phyloP scores from a whole-genome alignment of 345 rosid genomes.

The Toxicodendron radicans region DNA sequence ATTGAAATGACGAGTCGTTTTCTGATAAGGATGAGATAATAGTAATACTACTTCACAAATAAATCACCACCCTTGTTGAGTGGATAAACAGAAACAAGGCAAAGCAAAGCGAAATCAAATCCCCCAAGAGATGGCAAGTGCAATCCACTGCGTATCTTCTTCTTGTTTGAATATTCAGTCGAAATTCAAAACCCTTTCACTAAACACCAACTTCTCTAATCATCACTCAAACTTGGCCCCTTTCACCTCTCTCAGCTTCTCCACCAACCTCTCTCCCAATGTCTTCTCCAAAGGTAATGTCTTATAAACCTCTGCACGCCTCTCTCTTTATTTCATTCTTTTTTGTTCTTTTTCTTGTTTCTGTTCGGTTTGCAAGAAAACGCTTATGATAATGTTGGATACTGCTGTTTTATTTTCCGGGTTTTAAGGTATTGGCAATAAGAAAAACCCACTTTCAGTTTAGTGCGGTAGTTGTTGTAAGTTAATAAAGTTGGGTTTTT shows the following conservation, averaged over 20 bases:
- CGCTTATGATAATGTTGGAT: slow-evolving; percentile 2
- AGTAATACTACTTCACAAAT: no score
- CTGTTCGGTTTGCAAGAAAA: neutral
- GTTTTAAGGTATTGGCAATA: neutral
- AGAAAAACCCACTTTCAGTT: neutral
- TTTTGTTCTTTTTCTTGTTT: neutral
- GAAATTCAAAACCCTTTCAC: slow-evolving; percentile 57
- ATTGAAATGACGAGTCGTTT: neutral
- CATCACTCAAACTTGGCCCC: slow-evolving; percentile 27
- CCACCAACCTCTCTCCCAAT: slow-evolving; percentile 44
- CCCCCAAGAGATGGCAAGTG: slow-evolving; percentile 44
- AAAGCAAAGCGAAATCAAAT: neutral
- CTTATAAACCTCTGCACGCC: neutral
- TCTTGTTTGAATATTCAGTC: slow-evolving; percentile 64
- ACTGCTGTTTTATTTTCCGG: neutral
- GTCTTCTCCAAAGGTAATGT: slow-evolving; percentile 52
- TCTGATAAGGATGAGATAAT: neutral
- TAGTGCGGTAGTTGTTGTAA: neutral
- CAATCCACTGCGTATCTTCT: slow-evolving; percentile 43
- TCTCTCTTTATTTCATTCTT: neutral
- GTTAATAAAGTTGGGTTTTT: neutral
- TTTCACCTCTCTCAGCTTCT: slow-evolving; percentile 56
- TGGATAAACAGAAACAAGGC: slow-evolving; percentile 23
- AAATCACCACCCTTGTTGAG: neutral
- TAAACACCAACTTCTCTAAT: slow-evolving; percentile 30